Conservation (phyloP, 306 rosid genomes). For the Erythrophleum fordii region DNA sequence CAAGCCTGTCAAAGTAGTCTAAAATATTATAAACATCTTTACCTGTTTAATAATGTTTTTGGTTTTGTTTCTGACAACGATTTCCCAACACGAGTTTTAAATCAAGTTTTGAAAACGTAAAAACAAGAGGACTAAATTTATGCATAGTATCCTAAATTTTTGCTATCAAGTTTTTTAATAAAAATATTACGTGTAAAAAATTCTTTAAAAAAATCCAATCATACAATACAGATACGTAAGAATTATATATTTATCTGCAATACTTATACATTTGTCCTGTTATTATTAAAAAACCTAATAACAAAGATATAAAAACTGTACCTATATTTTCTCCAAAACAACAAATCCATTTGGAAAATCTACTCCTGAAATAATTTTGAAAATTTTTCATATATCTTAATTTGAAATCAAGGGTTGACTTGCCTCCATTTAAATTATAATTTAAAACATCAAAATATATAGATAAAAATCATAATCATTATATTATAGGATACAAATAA, state of each 20-base stretch:
- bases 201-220: no score
- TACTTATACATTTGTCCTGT: no score
- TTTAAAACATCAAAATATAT: no score
- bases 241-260: no score
- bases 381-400: no score
- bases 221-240: no score
- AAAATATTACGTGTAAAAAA: neutral
- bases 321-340: no score
- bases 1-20: conserved; percentile 50
- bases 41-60: neutral
- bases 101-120: neutral
- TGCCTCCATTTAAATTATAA: no score
- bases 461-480: no score
- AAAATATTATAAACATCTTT: neutral
- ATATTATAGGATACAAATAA: no score
- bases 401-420: neutral
- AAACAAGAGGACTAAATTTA: neutral
- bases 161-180: neutral
- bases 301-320: no score
- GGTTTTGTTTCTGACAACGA: neutral
- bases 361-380: neutral
- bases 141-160: neutral
- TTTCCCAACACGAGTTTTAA: neutral
- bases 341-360: neutral
- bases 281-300: no score